Evolutionary conservation across 352 stramenopile genomes (phyloP), one percentile per base, ranked within the genome.

Genomic region (Achlya hypogyna): DNA sequence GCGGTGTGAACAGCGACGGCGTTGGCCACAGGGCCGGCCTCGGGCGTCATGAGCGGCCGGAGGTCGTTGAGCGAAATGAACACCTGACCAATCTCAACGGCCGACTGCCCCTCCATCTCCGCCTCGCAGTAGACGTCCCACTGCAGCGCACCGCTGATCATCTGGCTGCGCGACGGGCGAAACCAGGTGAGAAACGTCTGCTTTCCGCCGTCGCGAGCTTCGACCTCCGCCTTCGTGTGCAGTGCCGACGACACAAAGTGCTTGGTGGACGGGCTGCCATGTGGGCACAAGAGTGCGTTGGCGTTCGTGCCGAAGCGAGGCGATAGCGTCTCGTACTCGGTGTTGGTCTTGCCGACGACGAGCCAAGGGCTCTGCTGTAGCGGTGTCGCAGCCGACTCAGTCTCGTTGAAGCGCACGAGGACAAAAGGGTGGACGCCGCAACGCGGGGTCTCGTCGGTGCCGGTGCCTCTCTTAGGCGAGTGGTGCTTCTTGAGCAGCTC

Each of bases 311-410:
- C 91, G 73, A 81, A 95, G 9, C 89, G 75, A 0, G 86, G 86
- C 56, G 84, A 71, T 2, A 73, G 65, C 4, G 74, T 79, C 34
- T 91, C 82, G 42, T 95, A 95, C 65, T 95, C 86, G 0, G 86
- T 95, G 68, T 95, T 95, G 1, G 86, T 95, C 70, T 84, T 86
- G 5, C 86, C 86, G 20, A 95, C 80, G 1, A 81, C 40, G 38
- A 59, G 60, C 60, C 60, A 67, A 14, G 60, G 60, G 0, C n/a
- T 67, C 12, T 25, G 23, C 14, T 67, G 51, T n/a, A 67, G 23
- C 6, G 51, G 23, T 18, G 60, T 49, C 9, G n/a, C 38, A 2
- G 60, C 38, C 9, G 47, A 32, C 20, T 49, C 16, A 5, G 60
- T 58, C 31, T 67, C 60, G 34, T 67, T 67, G 51, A 67, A 85